Base-by-base conservation (phyloP, 2,329 filamentous ascomycete genomes). In the Penicillium thymicola region DNA sequence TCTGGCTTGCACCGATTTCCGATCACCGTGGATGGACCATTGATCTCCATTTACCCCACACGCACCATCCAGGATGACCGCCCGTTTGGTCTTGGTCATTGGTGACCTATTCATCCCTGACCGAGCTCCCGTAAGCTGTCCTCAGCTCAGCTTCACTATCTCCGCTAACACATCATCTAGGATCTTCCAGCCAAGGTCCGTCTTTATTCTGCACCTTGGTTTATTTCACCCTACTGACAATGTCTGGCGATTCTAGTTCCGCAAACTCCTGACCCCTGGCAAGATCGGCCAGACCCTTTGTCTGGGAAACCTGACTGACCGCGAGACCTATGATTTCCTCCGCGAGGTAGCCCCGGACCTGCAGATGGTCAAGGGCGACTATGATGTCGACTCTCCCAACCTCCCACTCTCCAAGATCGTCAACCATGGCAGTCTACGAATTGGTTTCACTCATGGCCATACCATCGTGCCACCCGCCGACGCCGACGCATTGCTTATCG, bases 61-160 rank as follows among this genome's bases (percentile, higher is more conserved):
- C 37, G 8, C 38, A 43, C 56, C 56, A 54, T 65, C 55, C 68
- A 72, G 54, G 51, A 88, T 85, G 81, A 91, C 93, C 80, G 90
- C 91, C 63, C 90, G 93, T 77, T 83, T 96, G 65, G 92, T 96
- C 72, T 85, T 96, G 72, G 90, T 94, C 71, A 90, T 96, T 67
- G 91, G 91, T 74, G 92, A 96, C 79, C 85, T 96, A 53, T 92
- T 96, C 79, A 96, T 96, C 77, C 92, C 92, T 68, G 92, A 96
- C 76, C 84, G 92, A 73, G 92, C 91, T 67, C 86, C 94, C 63
- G 92, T 84, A 73, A 66, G 77, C 73, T 51, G 51, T 48, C 55
- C 42, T 46, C 58, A 41, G 36, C 52, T 43, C 54, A 32, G n/a
- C 25, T 37, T 60, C 59, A 62, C 44, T 57, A 60, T 61, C 57